Evolutionary conservation across 2,329 filamentous ascomycete species (phyloP).

Genomic region (Fusarium oxysporum): DNA sequence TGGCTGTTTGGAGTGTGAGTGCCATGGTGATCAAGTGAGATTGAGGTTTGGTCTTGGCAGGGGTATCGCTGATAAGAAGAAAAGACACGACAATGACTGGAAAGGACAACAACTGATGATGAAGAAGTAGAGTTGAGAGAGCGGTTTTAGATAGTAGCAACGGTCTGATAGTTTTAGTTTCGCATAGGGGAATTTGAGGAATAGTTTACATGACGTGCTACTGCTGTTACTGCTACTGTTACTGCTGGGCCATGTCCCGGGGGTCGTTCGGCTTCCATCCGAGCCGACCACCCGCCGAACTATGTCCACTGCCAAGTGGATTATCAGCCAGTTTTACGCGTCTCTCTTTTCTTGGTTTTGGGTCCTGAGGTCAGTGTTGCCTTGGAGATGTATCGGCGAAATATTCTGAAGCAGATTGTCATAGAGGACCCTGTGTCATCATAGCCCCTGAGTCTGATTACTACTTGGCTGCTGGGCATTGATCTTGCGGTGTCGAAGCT

Average conservation of each 20-base stretch:
- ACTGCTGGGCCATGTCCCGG: slow-evolving; percentile 16
- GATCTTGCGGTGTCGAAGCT: not conserved
- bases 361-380: not conserved
- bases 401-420: not conserved
- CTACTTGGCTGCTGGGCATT: not conserved
- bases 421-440: not conserved
- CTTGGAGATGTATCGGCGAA: slow-evolving; percentile 5
- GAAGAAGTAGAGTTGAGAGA: not conserved
- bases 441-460: not conserved
- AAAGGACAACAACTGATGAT: not conserved
- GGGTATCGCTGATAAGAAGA: slow-evolving; percentile 13
- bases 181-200: slow-evolving; percentile 16
- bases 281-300: slow-evolving; percentile 38
- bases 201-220: slow-evolving; percentile 43
- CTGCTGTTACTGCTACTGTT: not conserved
- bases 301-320: slow-evolving; percentile 31
- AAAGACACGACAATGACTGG: not conserved
- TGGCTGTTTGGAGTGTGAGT: slow-evolving; percentile 63
- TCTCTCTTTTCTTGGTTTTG: not conserved
- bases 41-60: not conserved
- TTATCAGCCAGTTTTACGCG: slow-evolving; percentile 24
- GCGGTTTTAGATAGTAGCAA: not conserved
- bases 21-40: slow-evolving; percentile 46
- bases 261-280: slow-evolving; percentile 40
- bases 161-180: not conserved